Percentiles rank a stretch among this genome's conserved stretches.
Conservation (phyloP, 345 rosid species). For the Corymbia maculata region DNA sequence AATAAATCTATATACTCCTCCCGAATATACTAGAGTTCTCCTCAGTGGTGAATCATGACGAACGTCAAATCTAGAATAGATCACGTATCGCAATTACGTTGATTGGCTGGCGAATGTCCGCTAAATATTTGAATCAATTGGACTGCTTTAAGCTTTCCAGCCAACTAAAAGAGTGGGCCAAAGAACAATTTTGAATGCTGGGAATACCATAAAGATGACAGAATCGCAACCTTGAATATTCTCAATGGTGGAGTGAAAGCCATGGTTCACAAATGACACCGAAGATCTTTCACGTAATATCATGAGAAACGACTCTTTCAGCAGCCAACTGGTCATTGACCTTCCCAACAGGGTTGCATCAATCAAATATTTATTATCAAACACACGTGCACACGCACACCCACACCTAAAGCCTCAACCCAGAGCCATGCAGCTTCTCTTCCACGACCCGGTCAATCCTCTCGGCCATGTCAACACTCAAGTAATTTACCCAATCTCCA, state of each 20-base stretch:
- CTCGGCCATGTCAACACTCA: conserved; percentile 20
- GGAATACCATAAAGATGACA: too few relatives aligned
- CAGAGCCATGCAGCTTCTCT: conserved; percentile 7
- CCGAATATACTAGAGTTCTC: too few relatives aligned
- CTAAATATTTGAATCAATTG: background rate
- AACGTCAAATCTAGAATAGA: too few relatives aligned
- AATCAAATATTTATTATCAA: background rate
- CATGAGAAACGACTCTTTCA: background rate
- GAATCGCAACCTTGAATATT: too few relatives aligned
- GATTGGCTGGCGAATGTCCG: background rate
- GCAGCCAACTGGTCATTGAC: background rate
- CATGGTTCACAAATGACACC: background rate
- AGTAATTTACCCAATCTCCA: conserved; percentile 31
- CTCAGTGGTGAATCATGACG: too few relatives aligned
- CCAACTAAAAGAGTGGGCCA: background rate
- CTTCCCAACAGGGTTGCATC: background rate
- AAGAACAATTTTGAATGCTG: too few relatives aligned
- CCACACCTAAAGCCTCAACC: background rate
- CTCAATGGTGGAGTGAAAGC: background rate
- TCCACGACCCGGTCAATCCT: conserved; percentile 12
- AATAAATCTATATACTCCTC: too few relatives aligned
- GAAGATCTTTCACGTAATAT: background rate
- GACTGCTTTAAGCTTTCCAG: background rate
- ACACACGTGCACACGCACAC: background rate
- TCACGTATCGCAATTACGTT: background rate